phyloP scores from a whole-genome alignment of 192 early-diverging fungal species.

The Gonapodya sp. region DNA sequence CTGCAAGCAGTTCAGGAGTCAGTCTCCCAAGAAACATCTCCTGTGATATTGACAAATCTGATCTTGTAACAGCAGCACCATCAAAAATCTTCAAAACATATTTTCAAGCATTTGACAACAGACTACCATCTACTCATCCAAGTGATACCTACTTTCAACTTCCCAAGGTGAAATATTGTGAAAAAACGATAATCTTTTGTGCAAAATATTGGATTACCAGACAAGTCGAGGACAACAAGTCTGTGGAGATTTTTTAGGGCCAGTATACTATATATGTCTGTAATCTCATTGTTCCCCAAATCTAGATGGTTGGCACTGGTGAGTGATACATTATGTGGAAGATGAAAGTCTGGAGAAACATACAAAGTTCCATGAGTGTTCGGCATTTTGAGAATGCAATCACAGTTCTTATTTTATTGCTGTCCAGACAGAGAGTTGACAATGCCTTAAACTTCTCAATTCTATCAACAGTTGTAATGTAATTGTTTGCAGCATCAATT shows the following conservation, averaged over 20 bases:
- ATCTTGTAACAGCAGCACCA: slow-evolving; percentile 38
- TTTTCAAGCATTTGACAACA: background rate
- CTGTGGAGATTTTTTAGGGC: slow-evolving; percentile 45
- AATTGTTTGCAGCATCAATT: slow-evolving; percentile 41
- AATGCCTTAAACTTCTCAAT: slow-evolving; percentile 29
- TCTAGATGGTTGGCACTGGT: slow-evolving; percentile 23
- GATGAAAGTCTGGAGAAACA: slow-evolving; percentile 18
- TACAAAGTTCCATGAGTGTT: slow-evolving; percentile 48
- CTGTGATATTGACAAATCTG: slow-evolving; percentile 37
- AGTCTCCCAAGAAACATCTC: slow-evolving; percentile 48
- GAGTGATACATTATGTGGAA: slow-evolving; percentile 16
- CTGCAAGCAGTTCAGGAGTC: slow-evolving; percentile 45
- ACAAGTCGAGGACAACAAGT: slow-evolving; percentile 50
- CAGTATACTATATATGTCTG: slow-evolving; percentile 41
- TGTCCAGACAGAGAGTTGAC: slow-evolving; percentile 44
- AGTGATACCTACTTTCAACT: slow-evolving; percentile 41
- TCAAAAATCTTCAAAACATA: slow-evolving; percentile 34
- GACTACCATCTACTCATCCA: background rate
- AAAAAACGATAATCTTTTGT: slow-evolving; percentile 41
- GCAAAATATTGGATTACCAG: slow-evolving; percentile 45
- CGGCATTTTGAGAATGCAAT: slow-evolving; percentile 34
- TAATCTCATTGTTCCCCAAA: slow-evolving; percentile 44
- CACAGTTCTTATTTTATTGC: slow-evolving; percentile 32
- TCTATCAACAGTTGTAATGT: slow-evolving; percentile 30
- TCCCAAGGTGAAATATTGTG: slow-evolving; percentile 42